Conservation (phyloP, 2,329 filamentous ascomycete genomes). For the Fusarium chlamydosporum region DNA sequence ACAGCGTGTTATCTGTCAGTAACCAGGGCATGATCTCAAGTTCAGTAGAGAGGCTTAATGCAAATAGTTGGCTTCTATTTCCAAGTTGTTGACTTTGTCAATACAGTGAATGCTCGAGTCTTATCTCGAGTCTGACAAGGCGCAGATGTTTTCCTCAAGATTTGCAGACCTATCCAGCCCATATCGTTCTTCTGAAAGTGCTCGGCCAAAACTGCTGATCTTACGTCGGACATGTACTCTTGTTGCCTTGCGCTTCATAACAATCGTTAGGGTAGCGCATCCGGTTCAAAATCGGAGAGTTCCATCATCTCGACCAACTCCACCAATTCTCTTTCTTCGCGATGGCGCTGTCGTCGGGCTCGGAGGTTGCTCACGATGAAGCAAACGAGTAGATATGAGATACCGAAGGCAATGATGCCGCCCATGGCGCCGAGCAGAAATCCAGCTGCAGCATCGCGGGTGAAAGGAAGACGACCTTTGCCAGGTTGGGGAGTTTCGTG, state of each 20-base stretch:
- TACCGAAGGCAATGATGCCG: conserved; percentile 28
- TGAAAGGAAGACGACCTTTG: conserved; percentile 2
- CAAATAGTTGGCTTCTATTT: not conserved
- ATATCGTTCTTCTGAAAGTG: not conserved
- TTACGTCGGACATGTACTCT: too few species aligned
- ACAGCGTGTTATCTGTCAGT: not conserved
- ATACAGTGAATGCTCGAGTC: not conserved
- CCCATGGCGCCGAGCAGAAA: conserved; percentile 30
- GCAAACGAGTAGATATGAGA: conserved; percentile 27
- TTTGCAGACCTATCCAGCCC: not conserved
- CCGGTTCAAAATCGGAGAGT: not conserved
- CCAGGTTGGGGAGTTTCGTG: conserved; percentile 5
- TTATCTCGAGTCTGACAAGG: not conserved
- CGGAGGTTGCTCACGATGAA: conserved; percentile 11
- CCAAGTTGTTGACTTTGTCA: not conserved
- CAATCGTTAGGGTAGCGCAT: not conserved
- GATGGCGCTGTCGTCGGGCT: not conserved
- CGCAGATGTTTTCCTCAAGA: not conserved
- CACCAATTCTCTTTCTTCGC: not conserved
- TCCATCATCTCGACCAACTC: conserved; percentile 2
- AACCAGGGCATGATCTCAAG: too few species aligned
- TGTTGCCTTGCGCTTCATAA: not conserved
- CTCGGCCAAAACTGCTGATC: not conserved
- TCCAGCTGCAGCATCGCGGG: conserved; percentile 28
- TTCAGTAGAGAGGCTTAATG: too few species aligned